Conservation (phyloP, 768 basidiomycete genomes). For the Tulasnella sp. region DNA sequence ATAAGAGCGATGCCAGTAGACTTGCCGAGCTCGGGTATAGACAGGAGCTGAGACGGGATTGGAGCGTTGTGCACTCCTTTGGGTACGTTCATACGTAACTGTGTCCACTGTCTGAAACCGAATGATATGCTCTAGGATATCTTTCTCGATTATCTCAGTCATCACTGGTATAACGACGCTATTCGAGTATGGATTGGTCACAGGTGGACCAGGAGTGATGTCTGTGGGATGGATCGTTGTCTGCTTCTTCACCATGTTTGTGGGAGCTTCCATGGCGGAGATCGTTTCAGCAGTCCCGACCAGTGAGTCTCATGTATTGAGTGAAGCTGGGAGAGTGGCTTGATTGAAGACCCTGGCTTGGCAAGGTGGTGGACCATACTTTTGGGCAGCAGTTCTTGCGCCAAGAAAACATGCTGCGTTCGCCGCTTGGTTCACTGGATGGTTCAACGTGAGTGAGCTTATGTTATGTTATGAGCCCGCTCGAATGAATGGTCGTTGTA, state of each 20-base stretch:
- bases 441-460: slow-evolving; percentile 20
- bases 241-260: slow-evolving; percentile 57
- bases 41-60: slow-evolving; percentile 12
- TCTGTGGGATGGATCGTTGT: slow-evolving; percentile 64
- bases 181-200: slow-evolving; percentile 60
- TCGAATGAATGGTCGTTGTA: background rate
- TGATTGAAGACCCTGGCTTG: slow-evolving; percentile 28
- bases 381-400: slow-evolving; percentile 71
- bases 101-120: no score
- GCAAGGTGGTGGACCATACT: slow-evolving; percentile 68
- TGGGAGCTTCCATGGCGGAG: slow-evolving; percentile 65
- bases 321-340: background rate
- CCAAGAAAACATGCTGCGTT: slow-evolving; percentile 37
- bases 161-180: slow-evolving; percentile 62
- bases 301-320: no score
- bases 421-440: slow-evolving; percentile 44
- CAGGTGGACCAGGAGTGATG: slow-evolving; percentile 68
- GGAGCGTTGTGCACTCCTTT: background rate
- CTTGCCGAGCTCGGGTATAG: slow-evolving; percentile 16
- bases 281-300: slow-evolving; percentile 36
- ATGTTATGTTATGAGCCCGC: background rate
- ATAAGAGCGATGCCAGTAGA: slow-evolving; percentile 5
- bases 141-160: slow-evolving; percentile 66
- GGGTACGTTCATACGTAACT: slow-evolving; percentile 16
- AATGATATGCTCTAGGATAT: slow-evolving; percentile 28